These are phyloP conservation scores for Xylariomycetidae sp. DNA, from an alignment of 2,329 filamentous ascomycete species.

Conservation along the genomic window DNA sequence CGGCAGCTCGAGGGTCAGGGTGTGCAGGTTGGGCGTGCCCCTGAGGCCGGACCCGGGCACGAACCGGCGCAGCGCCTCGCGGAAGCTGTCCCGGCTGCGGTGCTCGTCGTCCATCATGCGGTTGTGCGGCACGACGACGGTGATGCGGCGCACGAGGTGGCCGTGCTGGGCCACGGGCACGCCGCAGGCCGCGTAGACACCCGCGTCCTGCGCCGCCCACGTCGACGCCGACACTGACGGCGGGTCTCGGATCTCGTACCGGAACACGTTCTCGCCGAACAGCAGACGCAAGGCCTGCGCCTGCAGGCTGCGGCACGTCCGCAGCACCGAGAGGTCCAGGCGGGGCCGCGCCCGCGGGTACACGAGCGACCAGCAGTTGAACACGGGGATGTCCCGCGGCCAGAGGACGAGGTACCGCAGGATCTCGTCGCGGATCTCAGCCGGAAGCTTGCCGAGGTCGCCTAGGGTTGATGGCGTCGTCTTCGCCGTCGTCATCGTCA, in stretches of 20 bases:
- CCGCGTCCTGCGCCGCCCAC: conserved; percentile 6
- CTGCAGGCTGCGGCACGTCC: conserved; percentile 28
- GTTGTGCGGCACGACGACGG: conserved; percentile 39
- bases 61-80: conserved; percentile 34
- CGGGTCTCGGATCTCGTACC: conserved; percentile 40
- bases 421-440: conserved; percentile 30
- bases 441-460: conserved; percentile 13
- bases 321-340: conserved; percentile 34
- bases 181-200: conserved; percentile 23
- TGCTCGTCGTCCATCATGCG: conserved; percentile 24
- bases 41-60: conserved; percentile 14
- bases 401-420: conserved; percentile 26
- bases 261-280: conserved; percentile 44
- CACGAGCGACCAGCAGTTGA: conserved; percentile 27
- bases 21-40: conserved; percentile 29
- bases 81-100: conserved; percentile 26
- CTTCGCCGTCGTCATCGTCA: background rate
- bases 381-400: conserved; percentile 25
- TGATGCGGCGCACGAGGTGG: conserved; percentile 35
- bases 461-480: conserved; percentile 7
- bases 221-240: conserved; percentile 6
- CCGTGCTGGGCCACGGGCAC: conserved; percentile 34
- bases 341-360: conserved; percentile 19
- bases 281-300: conserved; percentile 36
- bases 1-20: conserved; percentile 37